These are phyloP conservation scores for Cladosporium halotolerans DNA, from an alignment of 2,329 filamentous ascomycete species.

Conservation along the genomic window DNA sequence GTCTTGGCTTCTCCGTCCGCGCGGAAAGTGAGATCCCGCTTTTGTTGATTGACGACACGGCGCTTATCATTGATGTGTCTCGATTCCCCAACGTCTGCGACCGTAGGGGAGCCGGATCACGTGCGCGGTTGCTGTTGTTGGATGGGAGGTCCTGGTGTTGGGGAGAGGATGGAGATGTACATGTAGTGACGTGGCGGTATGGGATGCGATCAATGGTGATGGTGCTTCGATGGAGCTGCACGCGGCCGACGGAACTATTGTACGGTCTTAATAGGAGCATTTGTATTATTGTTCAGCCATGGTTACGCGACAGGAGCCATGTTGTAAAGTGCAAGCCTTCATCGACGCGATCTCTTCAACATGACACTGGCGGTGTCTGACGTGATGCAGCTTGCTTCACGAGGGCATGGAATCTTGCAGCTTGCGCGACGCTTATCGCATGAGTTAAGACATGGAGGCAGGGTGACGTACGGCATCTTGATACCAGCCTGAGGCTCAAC, in stretches of 20 bases:
- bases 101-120: neutral
- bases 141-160: neutral
- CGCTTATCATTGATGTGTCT: neutral
- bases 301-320: too few species aligned
- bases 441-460: too few species aligned
- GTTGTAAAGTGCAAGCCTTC: too few species aligned
- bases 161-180: neutral
- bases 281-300: too few species aligned
- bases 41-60: neutral
- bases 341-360: too few species aligned
- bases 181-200: neutral
- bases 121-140: neutral
- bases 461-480: neutral
- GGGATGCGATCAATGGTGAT: neutral
- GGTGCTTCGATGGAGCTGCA: too few species aligned
- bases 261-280: too few species aligned
- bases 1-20: neutral
- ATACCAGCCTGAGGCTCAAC: neutral
- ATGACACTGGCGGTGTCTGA: too few species aligned
- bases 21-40: neutral
- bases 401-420: too few species aligned
- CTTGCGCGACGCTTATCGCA: too few species aligned
- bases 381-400: too few species aligned
- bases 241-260: too few species aligned
- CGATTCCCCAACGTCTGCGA: neutral